Conservation (phyloP, 2,329 filamentous ascomycete species). For the Ophiocordyceps australis region DNA sequence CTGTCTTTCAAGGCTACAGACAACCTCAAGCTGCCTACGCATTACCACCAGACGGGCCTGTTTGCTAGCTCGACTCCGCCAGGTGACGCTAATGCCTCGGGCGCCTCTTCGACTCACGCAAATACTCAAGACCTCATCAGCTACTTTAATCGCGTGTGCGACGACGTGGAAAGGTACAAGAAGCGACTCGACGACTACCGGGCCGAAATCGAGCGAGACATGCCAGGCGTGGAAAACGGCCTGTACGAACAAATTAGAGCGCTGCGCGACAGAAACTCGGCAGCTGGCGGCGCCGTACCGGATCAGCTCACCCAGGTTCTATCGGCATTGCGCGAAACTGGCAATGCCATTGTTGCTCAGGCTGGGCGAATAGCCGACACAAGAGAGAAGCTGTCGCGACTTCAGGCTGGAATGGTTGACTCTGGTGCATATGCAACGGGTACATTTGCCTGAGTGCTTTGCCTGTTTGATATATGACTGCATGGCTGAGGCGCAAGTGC, state of each 20-base stretch:
- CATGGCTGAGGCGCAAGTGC: no score
- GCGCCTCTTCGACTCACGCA: constrained; percentile 16
- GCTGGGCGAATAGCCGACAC: constrained; percentile 24
- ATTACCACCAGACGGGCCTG: constrained; percentile 29
- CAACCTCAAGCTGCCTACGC: constrained; percentile 50
- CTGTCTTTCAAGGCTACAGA: constrained; percentile 58
- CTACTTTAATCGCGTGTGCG: constrained; percentile 24
- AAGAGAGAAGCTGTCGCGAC: constrained; percentile 19
- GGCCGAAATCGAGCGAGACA: constrained; percentile 25
- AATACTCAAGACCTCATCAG: constrained; percentile 23
- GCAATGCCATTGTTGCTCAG: constrained; percentile 19
- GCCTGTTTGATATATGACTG: background rate
- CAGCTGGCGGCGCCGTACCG: constrained; percentile 10
- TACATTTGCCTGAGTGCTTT: constrained; percentile 9
- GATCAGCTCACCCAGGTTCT: constrained; percentile 20
- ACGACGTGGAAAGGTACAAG: constrained; percentile 24
- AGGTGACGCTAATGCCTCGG: constrained; percentile 9
- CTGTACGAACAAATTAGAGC: constrained; percentile 23
- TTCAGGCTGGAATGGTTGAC: constrained; percentile 21
- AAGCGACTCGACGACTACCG: constrained; percentile 23
- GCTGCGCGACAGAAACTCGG: constrained; percentile 14
- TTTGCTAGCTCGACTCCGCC: constrained; percentile 16
- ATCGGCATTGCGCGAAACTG: constrained; percentile 18
- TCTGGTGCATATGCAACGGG: constrained; percentile 15
- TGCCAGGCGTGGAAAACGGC: constrained; percentile 27